Evolutionary conservation across 306 rosid species (phyloP).

Genomic region (Prunus persica): Prunus_persica_NCBIv2 NC_034009.1:28945501-28946000

Average conservation of each 20-base stretch:
- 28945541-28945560: not conserved
- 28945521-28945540: not conserved
- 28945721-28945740: constrained; percentile 14
- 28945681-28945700: not conserved
- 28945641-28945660: not conserved
- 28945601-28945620: not conserved
- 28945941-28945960: constrained; percentile 85
- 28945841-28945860: constrained; percentile 49
- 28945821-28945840: constrained; percentile 69
- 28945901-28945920: constrained; percentile 69
- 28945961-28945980: constrained; percentile 54
- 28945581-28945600: not conserved
- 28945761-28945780: not conserved
- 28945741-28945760: not conserved
- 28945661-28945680: not conserved
- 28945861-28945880: constrained; percentile 48
- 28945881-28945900: constrained; percentile 92
- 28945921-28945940: constrained; percentile 52
- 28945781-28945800: constrained; percentile 76
- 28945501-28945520: not conserved
- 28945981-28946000: constrained; percentile 58
- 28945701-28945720: not conserved
- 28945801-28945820: constrained; percentile 77
- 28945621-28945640: not conserved
- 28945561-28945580: not conserved